Base-by-base conservation (phyloP, 2,329 filamentous ascomycete genomes). In the Leptographium lundbergii region DNA sequence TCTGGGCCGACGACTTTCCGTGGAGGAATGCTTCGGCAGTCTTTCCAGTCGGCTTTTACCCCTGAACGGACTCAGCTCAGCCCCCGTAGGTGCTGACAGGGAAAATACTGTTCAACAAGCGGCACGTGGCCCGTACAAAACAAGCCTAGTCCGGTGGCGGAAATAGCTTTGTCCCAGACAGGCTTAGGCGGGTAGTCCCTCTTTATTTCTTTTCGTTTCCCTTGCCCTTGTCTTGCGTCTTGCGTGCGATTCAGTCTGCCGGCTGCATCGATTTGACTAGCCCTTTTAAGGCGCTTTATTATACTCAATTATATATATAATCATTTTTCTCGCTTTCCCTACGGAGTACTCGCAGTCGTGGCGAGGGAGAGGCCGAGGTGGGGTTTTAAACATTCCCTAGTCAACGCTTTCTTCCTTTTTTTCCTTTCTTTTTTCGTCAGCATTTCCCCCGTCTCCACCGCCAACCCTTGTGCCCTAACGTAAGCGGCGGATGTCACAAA, bases 121-220 rank as follows among this genome's bases (percentile, higher is more conserved):
- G 55, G 55, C 55, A 57, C 55, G 56, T 57, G 48, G 56, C 45
- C 17, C 29, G n/a, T 14, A 32, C 32, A n/a, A 17, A 52, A 51
- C 14, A 4, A 25, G 56, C 10, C 48, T 58, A 58, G 56, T 10
- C n/a, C 14, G 32, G 17, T 54, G 53, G 54, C 22, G 36, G 24
- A 17, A 24, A 29, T 36, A 32, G 39, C 50, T 24, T 47, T 54
- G 50, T 54, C 34, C 56, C 29, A 58, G 57, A 45, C 57, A 58
- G 51, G 57, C 29, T 24, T 54, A 54, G 36, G 51, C 51, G 51
- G 57, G 51, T 39, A 27, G 32, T 54, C 19, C 19, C 36, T 54
- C 48, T 48, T 50, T 56, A 51, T 19, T 57, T 58, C 29, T 47
- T 54, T 60, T 54, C 34, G 24, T 56, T 42, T 51, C 48, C 48